These are phyloP conservation scores for Wallacemonas sp. DNA, from an alignment of 208 protist species.

Conservation along the genomic window DNA sequence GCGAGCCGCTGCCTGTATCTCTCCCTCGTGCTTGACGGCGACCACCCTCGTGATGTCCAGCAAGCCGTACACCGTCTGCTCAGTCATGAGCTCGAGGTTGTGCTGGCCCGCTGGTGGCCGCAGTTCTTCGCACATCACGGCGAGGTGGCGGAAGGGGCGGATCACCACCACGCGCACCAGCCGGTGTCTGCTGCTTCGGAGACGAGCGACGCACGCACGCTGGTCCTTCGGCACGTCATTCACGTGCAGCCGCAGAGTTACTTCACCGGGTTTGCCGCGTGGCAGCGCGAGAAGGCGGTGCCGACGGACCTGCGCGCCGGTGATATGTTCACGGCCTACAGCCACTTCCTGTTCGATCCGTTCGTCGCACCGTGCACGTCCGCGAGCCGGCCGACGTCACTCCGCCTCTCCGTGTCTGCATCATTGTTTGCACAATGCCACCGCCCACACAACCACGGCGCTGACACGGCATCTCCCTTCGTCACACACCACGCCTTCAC, in stretches of 20 bases:
- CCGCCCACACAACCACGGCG: background rate
- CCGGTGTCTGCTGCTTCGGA: too few relatives aligned
- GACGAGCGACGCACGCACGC: conserved; percentile 24
- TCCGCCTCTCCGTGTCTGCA: background rate
- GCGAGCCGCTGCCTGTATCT: conserved; percentile 57
- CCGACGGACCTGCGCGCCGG: background rate
- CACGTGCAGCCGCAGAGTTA: conserved; percentile 45
- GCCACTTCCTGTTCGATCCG: conserved; percentile 16
- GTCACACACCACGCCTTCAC: conserved; percentile 68
- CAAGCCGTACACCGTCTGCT: conserved; percentile 39
- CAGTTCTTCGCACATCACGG: background rate
- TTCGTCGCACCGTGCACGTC: conserved; percentile 9
- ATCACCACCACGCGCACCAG: too few relatives aligned
- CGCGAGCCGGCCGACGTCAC: conserved; percentile 10
- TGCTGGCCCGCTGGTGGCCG: background rate
- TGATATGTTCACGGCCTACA: conserved; percentile 19
- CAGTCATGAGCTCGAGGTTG: conserved; percentile 8
- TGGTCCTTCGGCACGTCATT: conserved; percentile 35
- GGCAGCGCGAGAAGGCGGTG: background rate
- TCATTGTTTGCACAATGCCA: background rate
- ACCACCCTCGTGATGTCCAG: conserved; percentile 39
- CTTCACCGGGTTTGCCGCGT: conserved; percentile 22
- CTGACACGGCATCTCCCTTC: background rate
- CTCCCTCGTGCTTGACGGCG: conserved; percentile 74
- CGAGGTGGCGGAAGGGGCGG: too few relatives aligned